Evolutionary conservation across 2,329 filamentous ascomycete genomes (phyloP), one percentile per base, ranked within the genome.

Genomic region (Delphinella strobiligena): DNA sequence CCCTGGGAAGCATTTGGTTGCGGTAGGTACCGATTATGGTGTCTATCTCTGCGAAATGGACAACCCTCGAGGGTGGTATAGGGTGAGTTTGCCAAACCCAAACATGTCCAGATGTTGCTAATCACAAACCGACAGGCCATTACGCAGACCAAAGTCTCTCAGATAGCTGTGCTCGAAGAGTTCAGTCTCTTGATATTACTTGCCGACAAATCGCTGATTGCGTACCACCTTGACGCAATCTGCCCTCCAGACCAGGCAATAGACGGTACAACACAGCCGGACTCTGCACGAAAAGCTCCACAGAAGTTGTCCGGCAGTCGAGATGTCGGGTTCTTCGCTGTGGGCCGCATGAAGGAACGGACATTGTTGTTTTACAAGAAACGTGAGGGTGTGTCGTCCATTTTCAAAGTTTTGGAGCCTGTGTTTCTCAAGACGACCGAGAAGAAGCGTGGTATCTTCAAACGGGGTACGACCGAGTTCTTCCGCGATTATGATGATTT

Each of bases 401-500:
- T 83, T 0, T 96, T 98, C 72, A 96, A 76, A 55, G 87, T 98
- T 10, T 75, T 98, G 7, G 91, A 98, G 58, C 91, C 91, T 1
- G 86, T 98, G 18, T 83, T 91, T 54, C 88, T 95, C 50, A 95
- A 94, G 56, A 82, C 87, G 1, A 80, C 83, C 0, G 84, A 93
- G 54, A 89, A 83, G 66, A 84, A 80, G 52, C 74, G 78, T 4
- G 78, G 85, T 5, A 67, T 80, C 47, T 78, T 75, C 55, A 67
- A 78, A 14, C 73, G 74, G 8, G 86, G 86, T 15, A 78, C 75
- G 44, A 95, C 89, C 0, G 91, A 98, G 52, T 89, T 89, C 52
- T 98, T 96, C 77, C 82, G 91, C 46, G 91, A 98, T 56, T 98
- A 88, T 58, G 91, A 98, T 64, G 91, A 96, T 51, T 98, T 98